phyloP scores from a whole-genome alignment of 2,329 filamentous ascomycete genomes.

The Diaporthe australafricana region DNA sequence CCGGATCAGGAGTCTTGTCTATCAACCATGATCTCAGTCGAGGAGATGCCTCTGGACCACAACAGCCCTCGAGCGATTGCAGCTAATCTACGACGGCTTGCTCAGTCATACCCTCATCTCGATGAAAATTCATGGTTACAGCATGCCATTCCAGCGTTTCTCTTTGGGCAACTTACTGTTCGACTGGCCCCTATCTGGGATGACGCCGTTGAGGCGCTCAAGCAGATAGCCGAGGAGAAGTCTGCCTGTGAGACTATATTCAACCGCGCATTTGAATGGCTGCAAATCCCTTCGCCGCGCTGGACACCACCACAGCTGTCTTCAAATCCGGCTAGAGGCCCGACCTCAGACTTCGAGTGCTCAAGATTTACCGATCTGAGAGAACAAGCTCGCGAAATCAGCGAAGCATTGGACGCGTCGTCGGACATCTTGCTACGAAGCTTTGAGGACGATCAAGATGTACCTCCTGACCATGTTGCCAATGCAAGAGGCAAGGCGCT shows the following conservation, averaged over 20 bases:
- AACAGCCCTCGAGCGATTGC: conserved; percentile 81
- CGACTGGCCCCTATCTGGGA: conserved; percentile 90
- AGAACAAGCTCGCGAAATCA: conserved; percentile 61
- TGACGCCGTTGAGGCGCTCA: conserved; percentile 80
- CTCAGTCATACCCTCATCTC: conserved; percentile 70
- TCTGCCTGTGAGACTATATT: conserved; percentile 79
- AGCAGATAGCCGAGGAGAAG: conserved; percentile 77
- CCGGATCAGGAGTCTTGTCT: conserved; percentile 64
- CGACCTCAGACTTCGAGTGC: conserved; percentile 84
- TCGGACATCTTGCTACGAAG: conserved; percentile 68
- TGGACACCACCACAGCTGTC: conserved; percentile 59
- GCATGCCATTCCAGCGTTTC: conserved; percentile 81
- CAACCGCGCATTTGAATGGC: conserved; percentile 81
- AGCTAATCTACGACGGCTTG: conserved; percentile 86
- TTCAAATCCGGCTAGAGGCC: conserved; percentile 47
- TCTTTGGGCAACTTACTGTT: conserved; percentile 90
- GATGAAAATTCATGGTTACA: conserved; percentile 73
- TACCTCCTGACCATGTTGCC: conserved; percentile 60
- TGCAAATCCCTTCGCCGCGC: conserved; percentile 68
- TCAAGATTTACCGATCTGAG: conserved; percentile 75
- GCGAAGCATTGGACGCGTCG: conserved; percentile 64
- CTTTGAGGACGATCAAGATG: conserved; percentile 74
- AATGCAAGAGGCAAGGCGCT: conserved; percentile 82
- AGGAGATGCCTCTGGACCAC: conserved; percentile 82
- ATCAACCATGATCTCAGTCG: conserved; percentile 79